Conservation (phyloP, 2,329 filamentous ascomycete species). For the Pestalotiopsis sp. region DNA sequence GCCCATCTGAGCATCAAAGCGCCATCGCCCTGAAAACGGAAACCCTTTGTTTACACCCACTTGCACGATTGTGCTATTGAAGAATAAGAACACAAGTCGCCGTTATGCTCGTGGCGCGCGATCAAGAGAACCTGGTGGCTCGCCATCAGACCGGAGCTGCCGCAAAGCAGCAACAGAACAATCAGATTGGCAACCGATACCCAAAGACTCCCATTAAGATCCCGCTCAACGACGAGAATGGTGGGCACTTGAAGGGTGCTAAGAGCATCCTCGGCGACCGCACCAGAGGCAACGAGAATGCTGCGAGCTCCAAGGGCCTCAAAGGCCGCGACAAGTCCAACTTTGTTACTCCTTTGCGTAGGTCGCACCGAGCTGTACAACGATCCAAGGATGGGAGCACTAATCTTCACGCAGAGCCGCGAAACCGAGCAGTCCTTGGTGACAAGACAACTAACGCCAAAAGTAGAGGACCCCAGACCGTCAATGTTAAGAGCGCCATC, state of each 20-base stretch:
- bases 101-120: conserved; percentile 74
- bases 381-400: neutral
- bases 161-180: conserved; percentile 66
- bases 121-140: conserved; percentile 87
- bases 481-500: conserved; percentile 61
- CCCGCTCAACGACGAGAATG: conserved; percentile 84
- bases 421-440: conserved; percentile 79
- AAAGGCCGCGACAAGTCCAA: conserved; percentile 58
- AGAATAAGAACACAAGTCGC: neutral
- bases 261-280: conserved; percentile 61
- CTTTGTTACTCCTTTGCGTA: conserved; percentile 83
- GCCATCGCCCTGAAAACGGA: conserved; percentile 9
- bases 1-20: conserved; percentile 13
- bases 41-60: conserved; percentile 17
- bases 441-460: conserved; percentile 98
- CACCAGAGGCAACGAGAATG: conserved; percentile 59
- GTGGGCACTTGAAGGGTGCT: conserved; percentile 56
- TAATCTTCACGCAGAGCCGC: conserved; percentile 50
- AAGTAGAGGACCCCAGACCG: conserved; percentile 67
- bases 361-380: conserved; percentile 23
- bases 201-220: conserved; percentile 84
- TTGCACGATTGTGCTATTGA: conserved; percentile 22
- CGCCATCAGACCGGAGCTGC: conserved; percentile 71
- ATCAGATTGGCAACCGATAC: conserved; percentile 68
- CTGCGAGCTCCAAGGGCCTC: conserved; percentile 51